Conservation (phyloP, 2,329 filamentous ascomycete genomes). For the Aspergillus neotritici region DNA sequence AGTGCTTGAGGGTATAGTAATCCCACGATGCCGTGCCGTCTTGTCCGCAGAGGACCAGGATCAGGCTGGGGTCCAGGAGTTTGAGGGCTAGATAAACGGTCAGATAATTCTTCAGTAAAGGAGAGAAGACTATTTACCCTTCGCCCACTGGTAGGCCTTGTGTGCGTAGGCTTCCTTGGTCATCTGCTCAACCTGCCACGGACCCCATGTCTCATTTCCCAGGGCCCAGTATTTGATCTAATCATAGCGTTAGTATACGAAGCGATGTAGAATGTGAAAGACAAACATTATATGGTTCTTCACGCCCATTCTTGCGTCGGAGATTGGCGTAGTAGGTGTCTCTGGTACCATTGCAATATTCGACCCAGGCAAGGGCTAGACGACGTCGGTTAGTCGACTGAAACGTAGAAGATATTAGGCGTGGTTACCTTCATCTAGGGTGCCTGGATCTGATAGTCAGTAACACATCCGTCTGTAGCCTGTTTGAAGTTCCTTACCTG, state of each 20-base stretch:
- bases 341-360: conserved; percentile 76
- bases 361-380: conserved; percentile 66
- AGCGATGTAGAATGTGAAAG: neutral
- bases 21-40: conserved; percentile 67
- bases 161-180: conserved; percentile 56
- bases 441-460: conserved; percentile 20
- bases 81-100: conserved; percentile 29
- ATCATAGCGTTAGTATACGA: conserved; percentile 7
- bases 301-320: conserved; percentile 66
- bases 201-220: conserved; percentile 64
- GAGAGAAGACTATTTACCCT: conserved; percentile 32
- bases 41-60: conserved; percentile 69
- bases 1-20: conserved; percentile 65
- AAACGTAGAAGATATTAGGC: too few relatives aligned
- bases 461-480: too few relatives aligned
- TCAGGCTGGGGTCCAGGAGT: conserved; percentile 57
- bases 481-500: conserved; percentile 45
- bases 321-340: conserved; percentile 79
- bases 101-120: neutral
- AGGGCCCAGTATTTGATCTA: conserved; percentile 77
- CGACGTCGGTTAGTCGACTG: neutral
- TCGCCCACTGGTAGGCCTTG: conserved; percentile 56
- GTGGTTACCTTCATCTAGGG: conserved; percentile 46
- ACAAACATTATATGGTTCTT: conserved; percentile 65
- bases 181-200: conserved; percentile 56